Conservation (phyloP, 345 rosid genomes). For the Acer campestre region DNA sequence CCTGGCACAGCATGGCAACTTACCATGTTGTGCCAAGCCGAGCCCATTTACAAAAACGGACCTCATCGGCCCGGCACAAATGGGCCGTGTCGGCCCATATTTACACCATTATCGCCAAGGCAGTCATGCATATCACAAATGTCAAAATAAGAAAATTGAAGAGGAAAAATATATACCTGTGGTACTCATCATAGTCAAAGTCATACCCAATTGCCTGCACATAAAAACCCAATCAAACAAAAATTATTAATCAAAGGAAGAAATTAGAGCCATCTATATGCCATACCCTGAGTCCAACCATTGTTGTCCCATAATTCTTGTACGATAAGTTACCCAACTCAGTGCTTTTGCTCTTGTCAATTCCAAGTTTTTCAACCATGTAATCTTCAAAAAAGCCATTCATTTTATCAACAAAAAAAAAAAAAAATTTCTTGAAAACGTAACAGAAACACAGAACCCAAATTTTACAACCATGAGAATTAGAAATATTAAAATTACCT, state of each 20-base stretch:
- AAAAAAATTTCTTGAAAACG: neutral
- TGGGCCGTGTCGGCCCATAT: too few relatives aligned
- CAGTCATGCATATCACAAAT: too few relatives aligned
- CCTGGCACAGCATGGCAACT: too few relatives aligned
- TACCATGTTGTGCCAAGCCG: too few relatives aligned
- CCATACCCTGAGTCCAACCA: slow-evolving; percentile 96
- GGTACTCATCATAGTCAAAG: slow-evolving; percentile 93
- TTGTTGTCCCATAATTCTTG: slow-evolving; percentile 96
- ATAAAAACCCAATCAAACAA: slow-evolving; percentile 6
- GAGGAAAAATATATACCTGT: slow-evolving; percentile 12
- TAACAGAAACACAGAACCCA: neutral
- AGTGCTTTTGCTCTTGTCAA: slow-evolving; percentile 56
- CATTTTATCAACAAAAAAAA: neutral
- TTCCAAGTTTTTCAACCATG: slow-evolving; percentile 83
- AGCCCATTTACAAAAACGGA: too few relatives aligned
- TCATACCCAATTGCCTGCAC: slow-evolving; percentile 89
- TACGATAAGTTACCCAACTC: slow-evolving; percentile 72
- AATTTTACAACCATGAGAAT: neutral
- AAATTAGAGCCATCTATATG: slow-evolving; percentile 13
- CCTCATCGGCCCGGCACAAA: too few relatives aligned
- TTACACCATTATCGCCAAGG: too few relatives aligned
- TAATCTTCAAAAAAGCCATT: slow-evolving; percentile 45
- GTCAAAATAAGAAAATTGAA: too few relatives aligned
- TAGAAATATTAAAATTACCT: slow-evolving; percentile 32
- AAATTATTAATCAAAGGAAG: neutral